Evolutionary conservation across 192 early-diverging fungal species (phyloP).

Genomic region (Coemansia sp.): DNA sequence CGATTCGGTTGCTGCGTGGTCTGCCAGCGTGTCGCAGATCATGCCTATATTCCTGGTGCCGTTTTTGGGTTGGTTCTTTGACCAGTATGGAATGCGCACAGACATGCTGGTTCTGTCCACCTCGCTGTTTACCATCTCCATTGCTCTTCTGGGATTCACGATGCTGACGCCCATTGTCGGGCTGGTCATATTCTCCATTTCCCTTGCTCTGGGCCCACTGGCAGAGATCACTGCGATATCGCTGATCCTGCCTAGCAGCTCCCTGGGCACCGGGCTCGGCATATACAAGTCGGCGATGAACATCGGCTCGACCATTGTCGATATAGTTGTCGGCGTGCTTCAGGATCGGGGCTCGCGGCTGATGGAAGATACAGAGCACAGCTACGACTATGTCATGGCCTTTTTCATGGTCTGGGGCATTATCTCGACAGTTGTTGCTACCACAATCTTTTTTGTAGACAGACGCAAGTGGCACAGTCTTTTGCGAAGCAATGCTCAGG

Average conservation of each 20-base stretch:
- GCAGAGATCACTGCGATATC: constrained; percentile 62
- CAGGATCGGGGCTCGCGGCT: constrained; percentile 54
- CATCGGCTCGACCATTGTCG: constrained; percentile 61
- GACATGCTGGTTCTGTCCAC: constrained; percentile 43
- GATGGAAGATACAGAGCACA: constrained; percentile 37
- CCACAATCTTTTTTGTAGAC: constrained; percentile 39
- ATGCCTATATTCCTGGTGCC: constrained; percentile 70
- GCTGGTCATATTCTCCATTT: constrained; percentile 58
- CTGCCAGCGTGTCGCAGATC: constrained; percentile 66
- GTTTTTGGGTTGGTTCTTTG: constrained; percentile 69
- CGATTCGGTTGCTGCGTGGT: constrained; percentile 65
- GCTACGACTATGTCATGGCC: constrained; percentile 54
- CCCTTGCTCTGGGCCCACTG: constrained; percentile 63
- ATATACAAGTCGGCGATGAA: constrained; percentile 67
- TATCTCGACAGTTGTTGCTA: constrained; percentile 36
- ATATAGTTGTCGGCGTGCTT: constrained; percentile 61
- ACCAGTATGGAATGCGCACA: constrained; percentile 64
- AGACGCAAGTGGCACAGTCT: constrained; percentile 38
- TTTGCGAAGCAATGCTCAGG: constrained; percentile 24
- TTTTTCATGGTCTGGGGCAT: constrained; percentile 55
- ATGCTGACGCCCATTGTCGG: constrained; percentile 58
- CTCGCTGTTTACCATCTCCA: constrained; percentile 34
- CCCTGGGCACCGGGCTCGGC: constrained; percentile 62
- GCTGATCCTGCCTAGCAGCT: constrained; percentile 58
- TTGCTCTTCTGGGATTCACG: constrained; percentile 60